A percentile compares a stretch with the other conserved stretches of the same genome.
phyloP scores from a whole-genome alignment of 768 basidiomycete genomes.

The Pleurotus pulmonarius region DNA sequence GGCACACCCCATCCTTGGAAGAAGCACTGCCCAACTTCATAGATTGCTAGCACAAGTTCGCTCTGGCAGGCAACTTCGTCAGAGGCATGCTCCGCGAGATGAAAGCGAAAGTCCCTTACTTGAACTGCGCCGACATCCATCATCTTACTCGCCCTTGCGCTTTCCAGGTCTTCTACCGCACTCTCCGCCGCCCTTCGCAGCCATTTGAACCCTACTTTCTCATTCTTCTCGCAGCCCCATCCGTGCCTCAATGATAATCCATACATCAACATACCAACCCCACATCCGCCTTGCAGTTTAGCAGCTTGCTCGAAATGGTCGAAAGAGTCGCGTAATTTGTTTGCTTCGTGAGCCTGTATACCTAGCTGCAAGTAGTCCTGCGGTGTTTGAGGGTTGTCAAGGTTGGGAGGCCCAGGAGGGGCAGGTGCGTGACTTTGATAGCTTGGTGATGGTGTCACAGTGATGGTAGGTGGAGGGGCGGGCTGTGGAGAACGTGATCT shows the following conservation, averaged over 20 bases:
- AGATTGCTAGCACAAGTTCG: constrained; percentile 84
- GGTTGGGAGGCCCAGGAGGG: constrained; percentile 9
- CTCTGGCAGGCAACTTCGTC: constrained; percentile 32
- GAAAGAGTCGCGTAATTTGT: constrained; percentile 66
- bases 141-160: constrained; percentile 43
- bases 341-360: constrained; percentile 74
- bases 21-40: constrained; percentile 91
- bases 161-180: constrained; percentile 75
- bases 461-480: constrained; percentile 11
- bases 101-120: constrained; percentile 24
- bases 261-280: constrained; percentile 92
- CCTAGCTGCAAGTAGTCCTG: constrained; percentile 74
- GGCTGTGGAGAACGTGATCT: background rate
- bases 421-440: constrained; percentile 3
- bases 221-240: constrained; percentile 83
- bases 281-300: constrained; percentile 71
- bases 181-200: constrained; percentile 76
- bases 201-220: constrained; percentile 79
- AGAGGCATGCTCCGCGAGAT: too few species aligned
- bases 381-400: constrained; percentile 31
- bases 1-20: constrained; percentile 88
- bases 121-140: constrained; percentile 51
- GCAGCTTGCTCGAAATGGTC: constrained; percentile 75
- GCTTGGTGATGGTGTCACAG: constrained; percentile 12
- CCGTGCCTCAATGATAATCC: constrained; percentile 82